Evolutionary conservation across 1,139 yeast species (phyloP).

Genomic region (Zygoascus sp.): DNA sequence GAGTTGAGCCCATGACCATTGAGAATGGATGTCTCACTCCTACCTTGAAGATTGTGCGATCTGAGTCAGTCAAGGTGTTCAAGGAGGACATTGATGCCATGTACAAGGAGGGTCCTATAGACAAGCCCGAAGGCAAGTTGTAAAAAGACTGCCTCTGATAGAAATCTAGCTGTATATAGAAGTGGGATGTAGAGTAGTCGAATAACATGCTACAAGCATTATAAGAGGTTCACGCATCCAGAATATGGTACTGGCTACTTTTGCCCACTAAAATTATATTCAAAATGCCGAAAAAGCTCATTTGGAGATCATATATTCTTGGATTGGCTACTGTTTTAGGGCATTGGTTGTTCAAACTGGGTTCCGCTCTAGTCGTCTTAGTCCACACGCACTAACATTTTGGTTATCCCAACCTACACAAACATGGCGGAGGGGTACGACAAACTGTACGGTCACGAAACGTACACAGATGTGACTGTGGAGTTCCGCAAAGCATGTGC

Average conservation of each 20-base stretch:
- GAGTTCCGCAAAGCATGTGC: conserved; percentile 6
- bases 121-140: neutral
- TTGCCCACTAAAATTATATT: no score
- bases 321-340: no score
- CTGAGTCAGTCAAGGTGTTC: conserved; percentile 52
- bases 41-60: conserved; percentile 67
- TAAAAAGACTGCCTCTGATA: neutral
- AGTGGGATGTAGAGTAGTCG: no score
- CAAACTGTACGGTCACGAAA: conserved; percentile 25
- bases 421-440: conserved; percentile 3
- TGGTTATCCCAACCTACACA: conserved; percentile 1
- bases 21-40: conserved; percentile 69
- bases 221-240: no score
- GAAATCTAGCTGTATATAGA: no score
- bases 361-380: no score
- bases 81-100: conserved; percentile 45
- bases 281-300: no score
- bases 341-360: no score
- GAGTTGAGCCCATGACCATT: conserved; percentile 61
- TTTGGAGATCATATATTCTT: no score
- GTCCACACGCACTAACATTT: no score
- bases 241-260: no score
- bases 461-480: conserved; percentile 19
- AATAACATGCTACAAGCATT: no score
- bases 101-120: conserved; percentile 53